These are phyloP conservation scores for Zygosaccharomyces pseudorouxii DNA, from an alignment of 805 yeast species.

Conservation along the genomic window DNA sequence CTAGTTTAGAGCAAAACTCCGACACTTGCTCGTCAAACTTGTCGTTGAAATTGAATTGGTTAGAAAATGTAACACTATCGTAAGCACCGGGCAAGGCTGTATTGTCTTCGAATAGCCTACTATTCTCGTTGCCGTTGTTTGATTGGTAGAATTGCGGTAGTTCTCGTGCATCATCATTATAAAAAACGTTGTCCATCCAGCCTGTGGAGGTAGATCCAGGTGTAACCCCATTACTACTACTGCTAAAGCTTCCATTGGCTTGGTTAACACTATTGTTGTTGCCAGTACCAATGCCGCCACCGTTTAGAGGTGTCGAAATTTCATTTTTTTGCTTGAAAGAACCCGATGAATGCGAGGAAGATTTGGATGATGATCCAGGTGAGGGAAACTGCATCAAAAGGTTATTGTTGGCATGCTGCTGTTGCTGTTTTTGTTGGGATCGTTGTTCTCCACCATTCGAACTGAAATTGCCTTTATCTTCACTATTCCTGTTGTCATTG, in stretches of 20 bases:
- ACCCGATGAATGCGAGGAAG: constrained; percentile 10
- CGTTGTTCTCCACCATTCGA: not conserved
- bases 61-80: constrained; percentile 18
- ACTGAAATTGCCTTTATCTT: not conserved
- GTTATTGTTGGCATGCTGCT: not conserved
- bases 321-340: constrained; percentile 5
- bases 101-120: constrained; percentile 2
- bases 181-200: constrained; percentile 22
- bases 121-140: not conserved
- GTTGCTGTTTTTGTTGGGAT: not conserved
- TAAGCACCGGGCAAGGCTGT: constrained; percentile 11
- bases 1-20: constrained; percentile 70
- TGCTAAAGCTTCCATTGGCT: not conserved
- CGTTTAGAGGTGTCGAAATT: constrained; percentile 1
- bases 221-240: constrained; percentile 10
- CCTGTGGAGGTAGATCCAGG: constrained; percentile 16
- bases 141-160: constrained; percentile 16
- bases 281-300: not conserved
- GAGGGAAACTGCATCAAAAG: constrained; percentile 11
- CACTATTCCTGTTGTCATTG: constrained; percentile 1
- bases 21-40: constrained; percentile 65
- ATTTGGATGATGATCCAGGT: constrained; percentile 13
- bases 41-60: constrained; percentile 37
- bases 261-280: not conserved
- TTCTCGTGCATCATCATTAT: constrained; percentile 17